Percentiles rank a stretch among this genome's conserved stretches.
Conservation (phyloP, 129 eudicot species). For the Arctium minus region DNA sequence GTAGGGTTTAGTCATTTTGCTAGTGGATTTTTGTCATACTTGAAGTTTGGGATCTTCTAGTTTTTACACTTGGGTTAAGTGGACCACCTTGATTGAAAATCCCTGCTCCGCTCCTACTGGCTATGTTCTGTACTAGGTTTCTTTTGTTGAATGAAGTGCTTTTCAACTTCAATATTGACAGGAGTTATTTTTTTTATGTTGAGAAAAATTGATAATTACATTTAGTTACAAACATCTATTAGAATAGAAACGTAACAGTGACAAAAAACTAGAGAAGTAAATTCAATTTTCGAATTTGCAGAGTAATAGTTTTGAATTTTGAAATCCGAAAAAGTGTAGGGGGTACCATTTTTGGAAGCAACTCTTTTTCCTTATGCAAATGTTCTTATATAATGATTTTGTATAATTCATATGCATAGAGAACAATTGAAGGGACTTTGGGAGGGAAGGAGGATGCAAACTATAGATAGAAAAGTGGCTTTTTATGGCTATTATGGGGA, state of each 20-base stretch:
- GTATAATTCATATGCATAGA: not conserved
- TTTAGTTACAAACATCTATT: not conserved
- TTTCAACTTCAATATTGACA: too few species aligned
- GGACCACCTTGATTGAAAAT: not conserved
- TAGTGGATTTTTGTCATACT: not conserved
- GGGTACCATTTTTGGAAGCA: not conserved
- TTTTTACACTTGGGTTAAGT: not conserved
- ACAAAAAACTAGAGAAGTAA: not conserved
- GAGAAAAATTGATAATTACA: too few species aligned
- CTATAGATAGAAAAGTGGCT: not conserved
- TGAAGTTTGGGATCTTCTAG: not conserved
- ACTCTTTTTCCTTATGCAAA: not conserved
- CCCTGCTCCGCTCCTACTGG: too few species aligned
- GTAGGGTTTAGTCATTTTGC: not conserved
- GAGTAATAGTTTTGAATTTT: not conserved
- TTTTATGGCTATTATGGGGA: not conserved
- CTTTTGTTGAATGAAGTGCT: too few species aligned
- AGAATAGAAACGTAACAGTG: not conserved
- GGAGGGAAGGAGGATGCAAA: not conserved
- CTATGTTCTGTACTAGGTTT: too few species aligned
- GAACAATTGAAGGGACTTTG: not conserved
- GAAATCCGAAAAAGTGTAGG: not conserved
- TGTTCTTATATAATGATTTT: not conserved
- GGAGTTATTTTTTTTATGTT: too few species aligned
- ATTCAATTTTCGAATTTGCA: not conserved